phyloP scores from a whole-genome alignment of 768 basidiomycete genomes.

The Termitomyces sp. region DNA sequence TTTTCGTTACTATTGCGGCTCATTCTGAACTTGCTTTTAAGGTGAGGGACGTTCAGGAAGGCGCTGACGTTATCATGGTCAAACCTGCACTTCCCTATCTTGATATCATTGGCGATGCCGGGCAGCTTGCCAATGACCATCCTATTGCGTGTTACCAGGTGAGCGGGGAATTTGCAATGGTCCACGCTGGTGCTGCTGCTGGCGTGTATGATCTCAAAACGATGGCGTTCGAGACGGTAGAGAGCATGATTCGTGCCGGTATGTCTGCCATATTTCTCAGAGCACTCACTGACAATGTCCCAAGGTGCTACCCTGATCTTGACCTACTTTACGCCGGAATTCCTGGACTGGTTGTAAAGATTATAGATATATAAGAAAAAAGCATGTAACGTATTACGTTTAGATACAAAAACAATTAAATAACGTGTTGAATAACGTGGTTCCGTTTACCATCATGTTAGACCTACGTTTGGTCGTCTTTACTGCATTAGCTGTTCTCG shows the following conservation, averaged over 20 bases:
- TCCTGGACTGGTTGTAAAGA: conserved; percentile 75
- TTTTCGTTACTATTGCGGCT: background rate
- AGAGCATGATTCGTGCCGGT: conserved; percentile 92
- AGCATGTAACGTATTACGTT: background rate
- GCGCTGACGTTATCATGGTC: conserved; percentile 99
- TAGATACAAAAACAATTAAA: background rate
- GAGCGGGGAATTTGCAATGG: conserved; percentile 96
- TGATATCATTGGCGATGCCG: conserved; percentile 90
- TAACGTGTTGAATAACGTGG: conserved; percentile 1
- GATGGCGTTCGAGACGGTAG: conserved; percentile 93
- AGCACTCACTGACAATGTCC: background rate
- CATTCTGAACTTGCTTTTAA: conserved; percentile 21
- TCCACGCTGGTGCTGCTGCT: conserved; percentile 87
- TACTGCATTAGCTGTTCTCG: conserved; percentile 34
- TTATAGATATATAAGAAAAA: background rate
- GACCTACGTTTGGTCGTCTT: conserved; percentile 28
- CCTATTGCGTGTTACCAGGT: conserved; percentile 98
- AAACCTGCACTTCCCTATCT: conserved; percentile 96
- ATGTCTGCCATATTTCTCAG: conserved; percentile 19
- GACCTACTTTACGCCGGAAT: conserved; percentile 95
- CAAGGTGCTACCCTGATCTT: conserved; percentile 85
- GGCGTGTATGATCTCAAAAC: conserved; percentile 89
- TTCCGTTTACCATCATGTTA: conserved; percentile 11
- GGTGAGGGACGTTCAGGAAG: conserved; percentile 86
- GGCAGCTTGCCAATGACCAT: conserved; percentile 73